These are phyloP conservation scores for Eucalyptus camaldulensis DNA, from an alignment of 345 rosid genomes.

Conservation along the genomic window DNA sequence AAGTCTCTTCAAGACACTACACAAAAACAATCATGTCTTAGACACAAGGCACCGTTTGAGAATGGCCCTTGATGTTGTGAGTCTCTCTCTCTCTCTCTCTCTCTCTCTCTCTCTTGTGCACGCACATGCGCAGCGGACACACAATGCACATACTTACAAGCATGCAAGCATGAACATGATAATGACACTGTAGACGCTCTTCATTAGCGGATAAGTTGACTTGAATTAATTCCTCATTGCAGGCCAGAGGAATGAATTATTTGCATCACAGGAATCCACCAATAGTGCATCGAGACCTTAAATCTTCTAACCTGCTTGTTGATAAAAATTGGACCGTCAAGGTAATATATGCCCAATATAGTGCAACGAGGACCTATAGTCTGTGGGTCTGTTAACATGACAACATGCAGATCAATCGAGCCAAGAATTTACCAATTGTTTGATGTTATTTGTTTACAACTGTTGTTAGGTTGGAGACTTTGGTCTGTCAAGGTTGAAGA, in stretches of 20 bases:
- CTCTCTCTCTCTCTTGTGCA: background rate
- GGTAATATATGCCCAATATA: conserved; percentile 15
- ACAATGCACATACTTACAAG: background rate
- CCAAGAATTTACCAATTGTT: background rate
- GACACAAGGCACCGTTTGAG: conserved; percentile 59
- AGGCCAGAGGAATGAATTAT: conserved; percentile 96
- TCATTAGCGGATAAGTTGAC: background rate
- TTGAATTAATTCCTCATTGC: background rate
- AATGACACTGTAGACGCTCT: background rate
- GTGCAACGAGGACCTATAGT: background rate
- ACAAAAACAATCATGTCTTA: conserved; percentile 54
- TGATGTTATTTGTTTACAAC: background rate
- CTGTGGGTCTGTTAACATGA: background rate
- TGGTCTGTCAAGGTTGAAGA: conserved; percentile 82
- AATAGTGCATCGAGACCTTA: conserved; percentile 80
- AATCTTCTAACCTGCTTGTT: conserved; percentile 87
- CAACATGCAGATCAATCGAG: background rate
- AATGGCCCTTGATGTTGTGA: conserved; percentile 88
- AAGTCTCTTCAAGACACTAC: conserved; percentile 86
- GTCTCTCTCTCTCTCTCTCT: conserved; percentile 7
- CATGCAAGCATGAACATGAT: background rate
- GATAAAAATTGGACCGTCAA: conserved; percentile 87
- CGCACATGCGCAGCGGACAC: background rate
- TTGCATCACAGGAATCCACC: conserved; percentile 85
- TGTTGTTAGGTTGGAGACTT: conserved; percentile 74